Percentiles rank a stretch among this genome's conserved stretches.
These are phyloP conservation scores for Fusarium burgessii DNA, from an alignment of 2,329 filamentous ascomycete species.

Conservation along the genomic window DNA sequence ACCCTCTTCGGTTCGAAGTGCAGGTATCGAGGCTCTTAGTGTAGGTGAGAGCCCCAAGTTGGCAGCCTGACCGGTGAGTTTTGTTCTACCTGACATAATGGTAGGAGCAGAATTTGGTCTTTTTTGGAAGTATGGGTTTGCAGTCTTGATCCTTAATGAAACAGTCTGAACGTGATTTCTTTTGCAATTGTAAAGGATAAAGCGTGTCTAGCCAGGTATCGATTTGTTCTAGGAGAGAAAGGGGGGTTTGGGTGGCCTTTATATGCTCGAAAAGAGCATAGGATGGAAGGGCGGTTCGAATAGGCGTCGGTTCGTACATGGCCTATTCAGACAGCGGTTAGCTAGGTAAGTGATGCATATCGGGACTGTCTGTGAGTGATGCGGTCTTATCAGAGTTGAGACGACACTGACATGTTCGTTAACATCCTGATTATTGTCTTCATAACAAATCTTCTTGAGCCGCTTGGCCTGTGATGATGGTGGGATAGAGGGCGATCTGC, in stretches of 20 bases:
- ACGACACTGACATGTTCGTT: constrained; percentile 2
- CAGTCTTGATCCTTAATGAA: background rate
- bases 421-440: background rate
- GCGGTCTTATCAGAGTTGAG: background rate
- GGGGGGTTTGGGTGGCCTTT: background rate
- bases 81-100: background rate
- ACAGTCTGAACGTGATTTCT: background rate
- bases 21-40: background rate
- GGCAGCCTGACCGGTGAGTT: background rate
- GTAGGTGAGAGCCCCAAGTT: background rate
- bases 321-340: constrained; percentile 2
- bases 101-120: constrained; percentile 8
- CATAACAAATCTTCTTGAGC: background rate
- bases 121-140: background rate
- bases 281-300: background rate
- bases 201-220: constrained; percentile 17
- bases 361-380: background rate
- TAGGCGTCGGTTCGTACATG: constrained; percentile 6
- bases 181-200: background rate
- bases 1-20: background rate
- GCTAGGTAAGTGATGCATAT: background rate
- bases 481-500: background rate
- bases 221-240: background rate
- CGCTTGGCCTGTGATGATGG: background rate
- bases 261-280: constrained; percentile 1